phyloP scores from a whole-genome alignment of 106 monocot species.

The Dendrobium catenatum region DNA sequence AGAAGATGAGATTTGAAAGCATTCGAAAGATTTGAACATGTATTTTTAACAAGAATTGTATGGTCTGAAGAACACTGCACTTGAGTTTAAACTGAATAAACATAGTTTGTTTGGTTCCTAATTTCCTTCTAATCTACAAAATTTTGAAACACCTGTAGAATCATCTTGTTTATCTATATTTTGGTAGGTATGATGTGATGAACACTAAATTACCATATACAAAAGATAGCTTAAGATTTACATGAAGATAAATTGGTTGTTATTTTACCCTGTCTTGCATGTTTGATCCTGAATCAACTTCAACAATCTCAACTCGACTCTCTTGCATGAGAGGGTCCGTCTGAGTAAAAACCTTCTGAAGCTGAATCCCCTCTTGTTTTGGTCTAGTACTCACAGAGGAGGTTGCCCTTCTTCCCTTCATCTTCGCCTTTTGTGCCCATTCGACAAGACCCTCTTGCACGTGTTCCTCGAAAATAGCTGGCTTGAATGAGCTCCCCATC shows the following conservation, averaged over 20 bases:
- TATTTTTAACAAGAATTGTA: too few species aligned
- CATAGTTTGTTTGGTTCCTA: too few species aligned
- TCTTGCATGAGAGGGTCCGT: background rate
- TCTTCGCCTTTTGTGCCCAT: conserved; percentile 44
- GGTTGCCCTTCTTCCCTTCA: background rate
- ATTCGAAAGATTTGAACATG: too few species aligned
- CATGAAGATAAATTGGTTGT: background rate
- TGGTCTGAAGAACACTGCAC: too few species aligned
- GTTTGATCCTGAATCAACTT: background rate
- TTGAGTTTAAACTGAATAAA: too few species aligned
- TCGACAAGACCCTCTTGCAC: conserved; percentile 37
- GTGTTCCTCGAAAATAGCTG: conserved; percentile 50
- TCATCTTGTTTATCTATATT: background rate
- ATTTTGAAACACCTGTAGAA: too few species aligned
- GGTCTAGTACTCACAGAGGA: background rate
- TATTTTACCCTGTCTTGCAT: background rate
- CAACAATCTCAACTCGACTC: conserved; percentile 6
- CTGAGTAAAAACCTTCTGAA: background rate
- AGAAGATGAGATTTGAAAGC: too few species aligned
- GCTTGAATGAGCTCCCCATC: conserved; percentile 72
- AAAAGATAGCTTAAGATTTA: background rate
- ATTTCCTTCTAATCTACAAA: too few species aligned
- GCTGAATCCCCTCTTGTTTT: background rate
- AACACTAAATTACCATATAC: background rate
- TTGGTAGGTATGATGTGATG: background rate